These are phyloP conservation scores for Verticillium isaacii DNA, from an alignment of 2,329 filamentous ascomycete genomes.

Conservation along the genomic window DNA sequence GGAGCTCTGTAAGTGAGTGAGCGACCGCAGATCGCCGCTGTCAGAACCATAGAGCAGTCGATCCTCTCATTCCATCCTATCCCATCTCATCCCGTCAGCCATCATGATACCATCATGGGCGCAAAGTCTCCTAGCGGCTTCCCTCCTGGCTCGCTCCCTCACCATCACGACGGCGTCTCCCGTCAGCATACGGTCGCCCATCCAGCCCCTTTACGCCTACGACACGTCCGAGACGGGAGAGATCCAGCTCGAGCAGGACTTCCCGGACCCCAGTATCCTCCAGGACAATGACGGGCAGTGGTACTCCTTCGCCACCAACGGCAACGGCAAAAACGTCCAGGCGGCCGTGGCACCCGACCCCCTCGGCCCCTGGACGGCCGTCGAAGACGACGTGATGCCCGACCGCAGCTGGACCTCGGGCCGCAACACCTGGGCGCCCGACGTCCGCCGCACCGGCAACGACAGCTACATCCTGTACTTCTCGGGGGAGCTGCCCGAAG, in stretches of 20 bases:
- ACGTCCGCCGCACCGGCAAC: constrained; percentile 43
- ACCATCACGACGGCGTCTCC: constrained; percentile 2
- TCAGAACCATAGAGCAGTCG: background rate
- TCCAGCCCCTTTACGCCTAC: constrained; percentile 6
- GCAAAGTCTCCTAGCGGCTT: constrained; percentile 2
- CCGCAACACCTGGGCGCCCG: constrained; percentile 56
- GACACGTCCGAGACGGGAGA: constrained; percentile 3
- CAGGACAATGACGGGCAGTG: constrained; percentile 40
- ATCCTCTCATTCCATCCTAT: background rate
- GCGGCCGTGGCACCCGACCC: constrained; percentile 46
- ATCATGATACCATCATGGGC: constrained; percentile 5
- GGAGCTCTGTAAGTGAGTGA: background rate
- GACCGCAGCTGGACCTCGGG: constrained; percentile 48
- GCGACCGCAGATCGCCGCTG: background rate
- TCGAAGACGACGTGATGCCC: constrained; percentile 51
- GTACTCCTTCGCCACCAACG: constrained; percentile 55
- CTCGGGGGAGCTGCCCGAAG: constrained; percentile 37
- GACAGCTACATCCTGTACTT: constrained; percentile 60
- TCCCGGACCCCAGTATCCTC: constrained; percentile 51
- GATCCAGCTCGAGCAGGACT: constrained; percentile 33
- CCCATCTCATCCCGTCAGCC: background rate
- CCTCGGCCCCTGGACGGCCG: constrained; percentile 38
- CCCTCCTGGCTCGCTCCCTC: constrained; percentile 2
- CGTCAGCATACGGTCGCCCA: background rate
- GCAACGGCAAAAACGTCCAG: constrained; percentile 46